Conservation (phyloP, 768 basidiomycete species). For the Baorangia bicolor region DNA sequence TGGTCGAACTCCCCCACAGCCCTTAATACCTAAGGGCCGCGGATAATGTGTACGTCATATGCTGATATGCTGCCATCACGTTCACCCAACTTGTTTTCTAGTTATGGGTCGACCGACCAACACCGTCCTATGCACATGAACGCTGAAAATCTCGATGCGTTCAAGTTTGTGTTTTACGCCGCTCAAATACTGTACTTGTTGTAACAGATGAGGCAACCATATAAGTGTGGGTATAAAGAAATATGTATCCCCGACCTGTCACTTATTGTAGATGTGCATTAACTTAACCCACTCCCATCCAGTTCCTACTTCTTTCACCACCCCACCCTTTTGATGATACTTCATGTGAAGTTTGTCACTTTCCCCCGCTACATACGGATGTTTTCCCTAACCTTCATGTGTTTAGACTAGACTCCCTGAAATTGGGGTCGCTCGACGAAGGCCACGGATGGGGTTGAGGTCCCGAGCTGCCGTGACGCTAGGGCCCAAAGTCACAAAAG, state of each 20-base stretch:
- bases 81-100: background rate
- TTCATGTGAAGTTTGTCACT: no score
- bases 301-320: no score
- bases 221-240: background rate
- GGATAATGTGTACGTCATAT: conserved; percentile 19
- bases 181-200: background rate
- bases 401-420: no score
- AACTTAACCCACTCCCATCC: no score
- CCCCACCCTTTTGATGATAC: no score
- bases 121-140: background rate
- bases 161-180: background rate
- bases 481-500: no score
- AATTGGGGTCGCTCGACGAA: no score
- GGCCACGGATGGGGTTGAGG: no score
- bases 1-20: conserved; percentile 11
- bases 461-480: no score
- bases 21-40: background rate
- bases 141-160: no score
- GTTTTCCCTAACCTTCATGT: no score
- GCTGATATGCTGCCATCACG: background rate
- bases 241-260: background rate
- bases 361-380: no score
- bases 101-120: conserved; percentile 8
- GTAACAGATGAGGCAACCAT: background rate
- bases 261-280: background rate